phyloP scores from a whole-genome alignment of 2,329 filamentous ascomycete genomes.

The Magnaporthiopsis poae region DNA sequence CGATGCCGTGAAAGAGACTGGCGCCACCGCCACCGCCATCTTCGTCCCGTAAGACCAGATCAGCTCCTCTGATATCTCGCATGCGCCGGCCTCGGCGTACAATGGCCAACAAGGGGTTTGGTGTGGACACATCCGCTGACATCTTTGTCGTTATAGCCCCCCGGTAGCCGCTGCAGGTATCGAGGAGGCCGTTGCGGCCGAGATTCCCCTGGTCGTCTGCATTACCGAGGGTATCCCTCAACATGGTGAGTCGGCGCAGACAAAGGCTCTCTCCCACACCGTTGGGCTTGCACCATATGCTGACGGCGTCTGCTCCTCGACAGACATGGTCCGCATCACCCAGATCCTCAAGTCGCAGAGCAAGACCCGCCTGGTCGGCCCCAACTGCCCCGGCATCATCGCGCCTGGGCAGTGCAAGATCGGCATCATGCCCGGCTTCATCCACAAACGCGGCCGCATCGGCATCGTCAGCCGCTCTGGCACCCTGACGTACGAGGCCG shows the following conservation, averaged over 20 bases:
- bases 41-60: slow-evolving; percentile 70
- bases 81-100: slow-evolving; percentile 17
- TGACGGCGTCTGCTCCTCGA: slow-evolving; percentile 9
- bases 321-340: slow-evolving; percentile 98
- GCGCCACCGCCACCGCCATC: slow-evolving; percentile 83
- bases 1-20: slow-evolving; percentile 82
- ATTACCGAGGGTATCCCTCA: slow-evolving; percentile 98
- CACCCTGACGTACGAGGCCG: slow-evolving; percentile 97
- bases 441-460: slow-evolving; percentile 98
- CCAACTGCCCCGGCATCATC: slow-evolving; percentile 98
- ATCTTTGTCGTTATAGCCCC: slow-evolving; percentile 44
- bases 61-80: not conserved
- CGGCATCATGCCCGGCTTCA: slow-evolving; percentile 99
- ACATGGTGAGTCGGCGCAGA: slow-evolving; percentile 56
- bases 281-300: not conserved
- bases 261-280: not conserved
- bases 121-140: slow-evolving; percentile 13
- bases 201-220: slow-evolving; percentile 90
- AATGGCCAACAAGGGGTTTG: slow-evolving; percentile 1
- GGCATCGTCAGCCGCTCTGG: slow-evolving; percentile 97
- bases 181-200: slow-evolving; percentile 87
- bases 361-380: slow-evolving; percentile 93
- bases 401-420: slow-evolving; percentile 96
- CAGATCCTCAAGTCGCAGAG: slow-evolving; percentile 93
- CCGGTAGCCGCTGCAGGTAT: slow-evolving; percentile 88